phyloP scores from a whole-genome alignment of 2,329 filamentous ascomycete species.

The Phialophora tarda region DNA sequence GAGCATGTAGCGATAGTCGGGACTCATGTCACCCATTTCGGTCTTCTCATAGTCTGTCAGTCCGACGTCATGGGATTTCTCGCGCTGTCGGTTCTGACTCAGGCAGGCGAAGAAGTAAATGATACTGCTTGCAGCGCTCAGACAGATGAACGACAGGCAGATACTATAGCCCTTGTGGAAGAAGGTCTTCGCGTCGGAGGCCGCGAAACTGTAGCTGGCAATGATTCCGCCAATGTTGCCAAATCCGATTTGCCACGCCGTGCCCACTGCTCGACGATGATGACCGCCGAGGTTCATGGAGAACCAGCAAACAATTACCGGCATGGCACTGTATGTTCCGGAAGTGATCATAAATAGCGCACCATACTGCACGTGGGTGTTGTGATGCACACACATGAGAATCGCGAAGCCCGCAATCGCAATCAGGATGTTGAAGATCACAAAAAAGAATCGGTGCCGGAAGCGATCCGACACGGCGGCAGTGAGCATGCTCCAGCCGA shows the following conservation, averaged over 20 bases:
- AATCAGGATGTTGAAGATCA: slow-evolving; percentile 42
- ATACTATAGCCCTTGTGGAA: slow-evolving; percentile 41
- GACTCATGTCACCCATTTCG: slow-evolving; percentile 39
- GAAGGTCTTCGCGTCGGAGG: slow-evolving; percentile 42
- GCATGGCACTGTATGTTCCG: slow-evolving; percentile 39
- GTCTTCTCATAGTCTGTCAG: slow-evolving; percentile 41
- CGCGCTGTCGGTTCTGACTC: slow-evolving; percentile 50
- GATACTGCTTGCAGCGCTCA: slow-evolving; percentile 42
- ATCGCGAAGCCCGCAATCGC: slow-evolving; percentile 44
- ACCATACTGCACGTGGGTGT: slow-evolving; percentile 41
- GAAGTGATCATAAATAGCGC: slow-evolving; percentile 41
- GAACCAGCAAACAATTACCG: slow-evolving; percentile 56
- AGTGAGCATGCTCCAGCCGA: slow-evolving; percentile 44
- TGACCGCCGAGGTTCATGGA: slow-evolving; percentile 62
- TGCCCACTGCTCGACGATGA: slow-evolving; percentile 55
- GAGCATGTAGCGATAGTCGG: slow-evolving; percentile 39
- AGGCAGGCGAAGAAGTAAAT: slow-evolving; percentile 48
- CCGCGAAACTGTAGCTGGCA: slow-evolving; percentile 57
- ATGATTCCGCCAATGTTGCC: slow-evolving; percentile 58
- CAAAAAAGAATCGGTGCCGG: slow-evolving; percentile 44
- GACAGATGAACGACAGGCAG: slow-evolving; percentile 39
- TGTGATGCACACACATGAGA: slow-evolving; percentile 40
- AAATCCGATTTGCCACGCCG: slow-evolving; percentile 58
- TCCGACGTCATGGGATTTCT: slow-evolving; percentile 40
- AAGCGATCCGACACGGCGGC: slow-evolving; percentile 42